Percentiles rank a stretch among this genome's conserved stretches.
Evolutionary conservation across 176 grass and related monocot genomes (phyloP).

Genomic region (Lolium perenne): DNA sequence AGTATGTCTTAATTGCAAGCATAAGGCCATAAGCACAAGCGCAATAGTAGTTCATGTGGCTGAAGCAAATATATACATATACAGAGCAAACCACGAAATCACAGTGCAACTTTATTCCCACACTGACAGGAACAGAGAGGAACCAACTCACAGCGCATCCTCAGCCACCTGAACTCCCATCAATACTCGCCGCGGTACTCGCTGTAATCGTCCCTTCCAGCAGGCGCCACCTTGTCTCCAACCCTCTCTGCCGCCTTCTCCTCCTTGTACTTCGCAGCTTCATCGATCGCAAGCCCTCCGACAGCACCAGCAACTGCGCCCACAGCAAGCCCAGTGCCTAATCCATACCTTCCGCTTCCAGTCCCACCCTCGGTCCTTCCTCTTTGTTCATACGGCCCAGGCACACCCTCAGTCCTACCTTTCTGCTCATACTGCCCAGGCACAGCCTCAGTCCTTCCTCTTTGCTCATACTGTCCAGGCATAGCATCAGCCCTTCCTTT

Average conservation of each 20-base stretch:
- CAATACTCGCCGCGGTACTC: conserved; percentile 74
- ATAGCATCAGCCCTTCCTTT: conserved; percentile 12
- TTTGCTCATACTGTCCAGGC: not conserved
- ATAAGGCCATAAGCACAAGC: conserved; percentile 19
- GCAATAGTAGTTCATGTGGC: conserved; percentile 1
- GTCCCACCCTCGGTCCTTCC: conserved; percentile 37
- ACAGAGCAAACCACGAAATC: conserved; percentile 29
- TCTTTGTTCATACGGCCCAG: conserved; percentile 52
- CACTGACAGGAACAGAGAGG: conserved; percentile 42
- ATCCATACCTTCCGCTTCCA: conserved; percentile 54
- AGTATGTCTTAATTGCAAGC: not conserved
- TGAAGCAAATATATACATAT: conserved; percentile 54
- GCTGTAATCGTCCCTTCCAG: conserved; percentile 59
- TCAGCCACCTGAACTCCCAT: conserved; percentile 11
- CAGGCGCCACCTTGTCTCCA: conserved; percentile 55
- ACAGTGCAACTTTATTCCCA: conserved; percentile 49
- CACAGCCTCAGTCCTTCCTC: not conserved
- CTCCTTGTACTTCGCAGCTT: conserved; percentile 79
- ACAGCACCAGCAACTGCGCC: conserved; percentile 67
- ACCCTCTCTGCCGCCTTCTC: conserved; percentile 65
- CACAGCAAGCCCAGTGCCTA: conserved; percentile 71
- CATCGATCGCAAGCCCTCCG: conserved; percentile 63
- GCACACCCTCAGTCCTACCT: not conserved
- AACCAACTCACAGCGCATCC: conserved; percentile 49
- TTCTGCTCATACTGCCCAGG: conserved; percentile 48